Base-by-base conservation (phyloP, 192 early-diverging fungal species). In the Dissophora ornata region DNA sequence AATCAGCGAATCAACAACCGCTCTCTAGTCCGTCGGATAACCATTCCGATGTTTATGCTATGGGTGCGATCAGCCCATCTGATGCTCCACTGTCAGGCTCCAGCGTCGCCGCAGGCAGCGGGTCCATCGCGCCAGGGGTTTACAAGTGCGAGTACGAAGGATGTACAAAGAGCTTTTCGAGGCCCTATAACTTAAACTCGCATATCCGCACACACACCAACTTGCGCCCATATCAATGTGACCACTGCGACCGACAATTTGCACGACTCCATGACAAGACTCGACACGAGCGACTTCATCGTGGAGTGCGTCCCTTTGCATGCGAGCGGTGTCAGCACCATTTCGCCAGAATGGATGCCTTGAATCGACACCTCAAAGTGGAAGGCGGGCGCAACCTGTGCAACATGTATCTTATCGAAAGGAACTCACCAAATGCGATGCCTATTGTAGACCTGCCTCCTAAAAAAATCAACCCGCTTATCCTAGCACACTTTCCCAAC, bases 241-340 rank as follows among this genome's bases (percentile, higher is more conserved):
- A 79, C 25, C 90, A 88, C 83, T 98, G 96, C 80, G 81, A 88
- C 2, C 84, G 88, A 30, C 80, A 86, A 11, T 98, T 98, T 84
- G 90, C 94, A 22, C 85, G 96, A 16, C 91, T 94, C 55, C 95
- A 98, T 73, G 96, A 98, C 80, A 84, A 96, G 42, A 96, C 94
- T 77, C 88, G 96, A 32, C 93, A 94, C 55, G 88, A 90, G 79
- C 89, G 91, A 61, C 74, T 92, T 29, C 93, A 95, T 62, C 88
- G 91, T 4, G 93, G 93, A 34, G 90, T 90, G 55, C 83, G 88
- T 57, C 93, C 93, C 0, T 88, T 89, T 79, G 86, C 84, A 10
- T 95, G 93, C 69, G 78, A 81, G 4, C 83, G 87, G 66, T 95
- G 93, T 69, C 83, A 87, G n/a, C 91, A 92, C 8, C 84, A 88